Evolutionary conservation across 2,329 filamentous ascomycete species (phyloP), one percentile per base, ranked within the genome.

Genomic region (Penicillium hordei): DNA sequence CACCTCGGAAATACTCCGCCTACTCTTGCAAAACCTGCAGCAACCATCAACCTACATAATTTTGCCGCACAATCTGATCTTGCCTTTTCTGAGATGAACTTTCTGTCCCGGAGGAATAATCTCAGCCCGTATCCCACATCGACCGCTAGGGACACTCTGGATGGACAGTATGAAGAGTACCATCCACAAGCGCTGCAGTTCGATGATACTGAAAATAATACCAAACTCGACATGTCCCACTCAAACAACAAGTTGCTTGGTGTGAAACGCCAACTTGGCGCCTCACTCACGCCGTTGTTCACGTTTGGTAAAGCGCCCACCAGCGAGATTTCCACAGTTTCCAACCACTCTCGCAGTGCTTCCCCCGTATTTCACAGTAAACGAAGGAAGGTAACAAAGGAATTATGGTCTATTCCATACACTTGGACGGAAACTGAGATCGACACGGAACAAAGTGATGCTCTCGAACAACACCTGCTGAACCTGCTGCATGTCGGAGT

Each of bases 21-120:
- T 7, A 7, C 21, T 25, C 21, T 39, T 39, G 10, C 42, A 12
- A 53, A 36, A 5, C 10, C 49, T 31, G 13, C 12, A 15, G 19
- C 40, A 6, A 49, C 5, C 21, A 23, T 17, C 17, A 33, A n/a
- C 5, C 12, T 46, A 27, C 13, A 33, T 15, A 39, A 17, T 6
- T 17, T 29, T 5, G 17, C 42, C 33, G 34, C 39, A 63, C 64
- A 59, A n/a, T 45, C 60, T 13, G 61, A 63, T 13, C 42, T 61
- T 17, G 50, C 55, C 1, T 72, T 69, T 46, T 71, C 66, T 3
- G 66, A 68, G 45, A 65, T 60, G 42, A 59, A 49, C 1, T 70
- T 69, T 12, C 45, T 68, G 19, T 52, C 55, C 4, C 58, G 59
- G n/a, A 42, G 36, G n/a, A 19, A 46, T 38, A 42, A 38, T 36